Evolutionary conservation across 2,329 filamentous ascomycete species (phyloP).

Genomic region (Pezicula carpinea): DNA sequence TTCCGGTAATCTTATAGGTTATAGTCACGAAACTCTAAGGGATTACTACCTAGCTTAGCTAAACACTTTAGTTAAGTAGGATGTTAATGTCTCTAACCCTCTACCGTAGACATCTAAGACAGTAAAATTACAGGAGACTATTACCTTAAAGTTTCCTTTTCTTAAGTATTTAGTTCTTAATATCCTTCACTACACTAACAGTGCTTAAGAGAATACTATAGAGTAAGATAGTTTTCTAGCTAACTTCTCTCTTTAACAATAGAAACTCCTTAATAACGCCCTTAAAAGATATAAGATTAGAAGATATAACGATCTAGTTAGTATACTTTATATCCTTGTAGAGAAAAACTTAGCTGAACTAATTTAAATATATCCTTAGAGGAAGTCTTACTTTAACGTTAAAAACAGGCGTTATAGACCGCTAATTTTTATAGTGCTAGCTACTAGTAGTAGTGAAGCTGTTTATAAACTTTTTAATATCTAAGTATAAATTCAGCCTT

Average conservation of each 20-base stretch:
- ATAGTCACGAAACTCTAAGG: slow-evolving; percentile 20
- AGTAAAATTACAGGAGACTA: slow-evolving; percentile 17
- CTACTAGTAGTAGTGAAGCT: slow-evolving; percentile 25
- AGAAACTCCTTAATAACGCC: slow-evolving; percentile 28
- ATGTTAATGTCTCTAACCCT: slow-evolving; percentile 9
- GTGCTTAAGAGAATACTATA: slow-evolving; percentile 26
- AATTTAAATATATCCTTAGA: slow-evolving; percentile 24
- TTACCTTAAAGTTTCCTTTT: slow-evolving; percentile 34
- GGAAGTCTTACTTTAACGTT: slow-evolving; percentile 15
- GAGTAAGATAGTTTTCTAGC: slow-evolving; percentile 31
- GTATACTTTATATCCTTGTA: slow-evolving; percentile 33
- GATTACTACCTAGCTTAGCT: slow-evolving; percentile 20
- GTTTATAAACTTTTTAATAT: slow-evolving; percentile 20
- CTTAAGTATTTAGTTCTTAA: slow-evolving; percentile 39
- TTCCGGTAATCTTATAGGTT: slow-evolving; percentile 14
- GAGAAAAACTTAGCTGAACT: slow-evolving; percentile 22
- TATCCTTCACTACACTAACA: slow-evolving; percentile 37
- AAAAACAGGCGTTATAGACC: slow-evolving; percentile 28
- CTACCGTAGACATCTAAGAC: slow-evolving; percentile 9
- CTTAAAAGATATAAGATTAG: slow-evolving; percentile 25
- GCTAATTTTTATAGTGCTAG: slow-evolving; percentile 33
- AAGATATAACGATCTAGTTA: slow-evolving; percentile 22
- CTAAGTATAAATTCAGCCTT: slow-evolving; percentile 2
- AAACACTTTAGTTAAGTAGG: slow-evolving; percentile 8
- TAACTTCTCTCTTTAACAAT: slow-evolving; percentile 24